A percentile compares a stretch with the other conserved stretches of the same genome.
phyloP scores from a whole-genome alignment of 345 rosid species.

The Salix koriyanagi region DNA sequence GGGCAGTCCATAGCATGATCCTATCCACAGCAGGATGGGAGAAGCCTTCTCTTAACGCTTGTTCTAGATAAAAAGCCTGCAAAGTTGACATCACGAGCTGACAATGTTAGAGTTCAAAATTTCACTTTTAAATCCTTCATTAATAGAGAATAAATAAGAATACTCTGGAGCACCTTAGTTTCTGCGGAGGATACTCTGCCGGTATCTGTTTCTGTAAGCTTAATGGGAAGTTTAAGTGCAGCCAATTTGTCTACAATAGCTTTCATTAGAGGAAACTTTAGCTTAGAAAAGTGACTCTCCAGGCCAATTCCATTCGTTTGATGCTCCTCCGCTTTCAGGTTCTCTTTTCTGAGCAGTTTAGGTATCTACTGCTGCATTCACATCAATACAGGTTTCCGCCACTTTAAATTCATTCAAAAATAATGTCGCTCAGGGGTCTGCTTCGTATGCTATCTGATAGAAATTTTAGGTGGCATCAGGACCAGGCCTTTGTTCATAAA shows the following conservation, averaged over 20 bases:
- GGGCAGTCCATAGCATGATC: conserved; percentile 83
- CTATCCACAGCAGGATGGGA: conserved; percentile 81
- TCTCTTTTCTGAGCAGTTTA: conserved; percentile 54
- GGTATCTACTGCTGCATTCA: conserved; percentile 59
- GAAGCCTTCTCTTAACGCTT: conserved; percentile 80
- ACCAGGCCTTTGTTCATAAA: conserved; percentile 63
- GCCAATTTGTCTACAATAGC: conserved; percentile 72
- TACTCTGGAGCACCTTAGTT: conserved; percentile 42
- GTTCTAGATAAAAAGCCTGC: conserved; percentile 62
- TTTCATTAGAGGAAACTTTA: conserved; percentile 66
- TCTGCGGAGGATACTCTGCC: conserved; percentile 15
- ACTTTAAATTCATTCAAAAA: conserved; percentile 83
- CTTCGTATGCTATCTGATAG: conserved; percentile 48
- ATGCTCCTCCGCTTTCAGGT: conserved; percentile 42
- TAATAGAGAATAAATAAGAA: not conserved
- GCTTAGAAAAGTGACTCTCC: conserved; percentile 67
- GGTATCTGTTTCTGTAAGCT: conserved; percentile 88
- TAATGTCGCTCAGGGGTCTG: conserved; percentile 65
- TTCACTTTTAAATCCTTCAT: not conserved
- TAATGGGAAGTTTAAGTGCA: conserved; percentile 60
- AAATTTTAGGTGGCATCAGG: conserved; percentile 57
- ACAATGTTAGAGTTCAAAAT: not conserved
- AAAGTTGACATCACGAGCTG: not conserved
- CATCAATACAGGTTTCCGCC: conserved; percentile 71
- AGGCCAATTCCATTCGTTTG: conserved; percentile 68